Evolutionary conservation across 2,329 filamentous ascomycete species (phyloP).

Genomic region (Ophiocordyceps camponoti-floridani): DNA sequence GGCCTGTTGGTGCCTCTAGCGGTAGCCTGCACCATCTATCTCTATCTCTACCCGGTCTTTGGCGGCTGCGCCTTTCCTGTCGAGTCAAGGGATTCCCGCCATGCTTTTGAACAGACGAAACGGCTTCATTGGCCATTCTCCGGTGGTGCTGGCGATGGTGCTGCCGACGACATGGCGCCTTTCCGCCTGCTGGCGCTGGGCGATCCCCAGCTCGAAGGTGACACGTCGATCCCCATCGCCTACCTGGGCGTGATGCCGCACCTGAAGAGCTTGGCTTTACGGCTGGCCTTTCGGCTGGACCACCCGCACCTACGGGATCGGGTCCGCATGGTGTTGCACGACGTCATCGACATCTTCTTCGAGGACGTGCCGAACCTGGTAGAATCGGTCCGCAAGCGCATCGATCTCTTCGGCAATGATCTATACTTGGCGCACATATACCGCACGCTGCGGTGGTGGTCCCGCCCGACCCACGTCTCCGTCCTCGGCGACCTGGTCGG

Average conservation of each 20-base stretch:
- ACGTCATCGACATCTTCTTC: conserved; percentile 40
- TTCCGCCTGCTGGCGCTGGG: conserved; percentile 79
- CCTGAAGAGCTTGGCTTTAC: conserved; percentile 24
- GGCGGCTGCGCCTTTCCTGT: conserved; percentile 64
- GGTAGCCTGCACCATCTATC: conserved; percentile 51
- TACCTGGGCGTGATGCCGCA: conserved; percentile 36
- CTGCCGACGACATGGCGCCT: conserved; percentile 33
- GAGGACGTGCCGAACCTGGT: conserved; percentile 53
- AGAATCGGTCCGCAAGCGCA: conserved; percentile 52
- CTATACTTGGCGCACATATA: conserved; percentile 90
- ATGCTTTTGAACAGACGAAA: conserved; percentile 18
- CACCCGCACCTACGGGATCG: conserved; percentile 32
- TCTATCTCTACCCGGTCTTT: conserved; percentile 79
- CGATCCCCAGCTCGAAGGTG: conserved; percentile 87
- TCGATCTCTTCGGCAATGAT: conserved; percentile 89
- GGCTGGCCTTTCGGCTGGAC: conserved; percentile 26
- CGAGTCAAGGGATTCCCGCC: conserved; percentile 17
- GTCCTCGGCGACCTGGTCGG: conserved; percentile 85
- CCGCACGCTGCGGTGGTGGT: conserved; percentile 67
- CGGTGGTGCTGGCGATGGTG: conserved; percentile 6
- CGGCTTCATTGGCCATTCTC: conserved; percentile 22
- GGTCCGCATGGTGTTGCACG: conserved; percentile 34
- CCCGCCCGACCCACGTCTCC: conserved; percentile 66
- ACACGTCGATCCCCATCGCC: conserved; percentile 57
- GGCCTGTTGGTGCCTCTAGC: conserved; percentile 41